Base-by-base conservation (phyloP, 495 filamentous ascomycete species). In the Trichocladium antarcticum region DNA sequence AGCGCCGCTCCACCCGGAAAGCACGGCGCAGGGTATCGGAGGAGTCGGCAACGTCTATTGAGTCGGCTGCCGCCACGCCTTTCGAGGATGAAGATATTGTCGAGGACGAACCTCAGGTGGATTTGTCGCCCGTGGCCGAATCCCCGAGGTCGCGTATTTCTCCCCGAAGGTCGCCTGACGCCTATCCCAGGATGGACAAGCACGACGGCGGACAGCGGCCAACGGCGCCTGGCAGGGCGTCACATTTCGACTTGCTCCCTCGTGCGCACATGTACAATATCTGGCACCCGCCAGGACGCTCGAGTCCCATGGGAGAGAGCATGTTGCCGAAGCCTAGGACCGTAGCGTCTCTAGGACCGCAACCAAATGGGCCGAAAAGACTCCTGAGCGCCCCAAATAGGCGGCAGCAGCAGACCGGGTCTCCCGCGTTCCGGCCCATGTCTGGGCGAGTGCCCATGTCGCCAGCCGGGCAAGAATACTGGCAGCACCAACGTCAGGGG, bases 61-160 rank as follows among this genome's bases (percentile, higher is more conserved):
- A 62, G 31, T 60, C 57, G 2, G 56, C 41, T 2, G 42, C 31
- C 6, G 31, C 31, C 7, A 14, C 31, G 31, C 31, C 31, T 11
- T 32, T 32, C 12, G 57, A 50, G 5, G 60, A 61, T 6, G 57
- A 60, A 2, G 55, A 45, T 19, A 37, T 55, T 22, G 54, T 50
- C 10, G 56, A 54, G n/a, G 57, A 57, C 14, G 56, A 58, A 12
- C 35, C 46, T 14, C 60, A 60, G 37, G 51, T 37, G 7, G 51
- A 56, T 29, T 58, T 75, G 0, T 70, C 73, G 1, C 72, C 74
- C 2, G 70, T 76, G 1, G 57, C 57, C 4, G 71, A 75, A 54
- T 69, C 63, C 4, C 71, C 71, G 12, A 31, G 42, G 2, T 43
- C 52, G 19, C 51, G 58, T 4, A 49, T 56, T 24, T 60, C 61